Evolutionary conservation across 2,329 filamentous ascomycete genomes (phyloP), one percentile per base, ranked within the genome.

Genomic region (Colletotrichum agaves): DNA sequence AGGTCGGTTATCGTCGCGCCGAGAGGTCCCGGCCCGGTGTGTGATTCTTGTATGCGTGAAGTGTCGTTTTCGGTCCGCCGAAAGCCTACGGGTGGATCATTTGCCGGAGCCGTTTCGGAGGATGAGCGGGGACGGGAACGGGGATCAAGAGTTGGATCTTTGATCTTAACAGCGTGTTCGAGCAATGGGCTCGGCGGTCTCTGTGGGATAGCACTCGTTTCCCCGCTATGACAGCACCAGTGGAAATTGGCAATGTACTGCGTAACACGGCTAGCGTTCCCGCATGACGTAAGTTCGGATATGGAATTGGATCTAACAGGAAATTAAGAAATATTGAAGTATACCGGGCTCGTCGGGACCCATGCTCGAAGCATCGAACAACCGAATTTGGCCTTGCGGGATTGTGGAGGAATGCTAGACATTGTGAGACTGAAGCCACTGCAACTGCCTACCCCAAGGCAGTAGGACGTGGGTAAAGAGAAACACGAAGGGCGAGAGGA

Each of bases 201-300:
- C 35, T 53, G 50, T n/a, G n/a, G 17, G n/a, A 37, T 39, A 21
- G 39, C n/a, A 27, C 13, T 41, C 21, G 37, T 19, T 53, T 31
- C 65, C 61, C 65, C 65, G 65, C 65, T 64, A 60, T 67, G 53
- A 67, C 61, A 60, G 35, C 60, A 64, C 61, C 19, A 17, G 53
- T 67, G 65, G 65, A 49, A 64, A 50, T 64, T 55, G 8, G 33
- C 31, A 60, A 55, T 55, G 65, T 49, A 55, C 55, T 61, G 12
- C 41, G 39, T 49, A 55, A 60, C 65, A 15, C 41, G 39, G 64
- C 33, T 47, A 49, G 53, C 61, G 53, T 67, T 52, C 27, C 10
- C 19, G 31, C 61, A 47, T 64, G 61, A 64, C 61, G 53, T 55
- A 64, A 50, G 21, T 52, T 49, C 41, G 47, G n/a, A 27, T 19